Conservation (phyloP, 129 eudicot genomes). For the Flaveria robusta region DNA sequence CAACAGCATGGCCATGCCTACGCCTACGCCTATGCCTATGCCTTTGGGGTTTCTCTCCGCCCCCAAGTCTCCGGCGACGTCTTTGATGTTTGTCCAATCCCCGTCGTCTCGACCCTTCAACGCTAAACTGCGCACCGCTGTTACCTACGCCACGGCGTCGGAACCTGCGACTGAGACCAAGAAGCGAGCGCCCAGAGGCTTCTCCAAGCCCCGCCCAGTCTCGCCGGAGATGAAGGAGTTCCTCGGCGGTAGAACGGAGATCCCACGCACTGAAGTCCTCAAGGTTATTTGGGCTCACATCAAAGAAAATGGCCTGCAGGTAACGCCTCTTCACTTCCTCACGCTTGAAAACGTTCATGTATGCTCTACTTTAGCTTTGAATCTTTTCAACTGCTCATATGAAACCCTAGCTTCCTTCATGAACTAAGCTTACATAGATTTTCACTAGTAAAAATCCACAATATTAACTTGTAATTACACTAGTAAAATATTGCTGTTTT, state of each 20-base stretch:
- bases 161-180: conserved; percentile 35
- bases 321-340: neutral
- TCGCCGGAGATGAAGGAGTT: conserved; percentile 47
- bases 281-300: conserved; percentile 48
- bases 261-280: conserved; percentile 41
- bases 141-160: conserved; percentile 38
- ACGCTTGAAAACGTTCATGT: neutral
- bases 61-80: conserved; percentile 26
- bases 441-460: no score
- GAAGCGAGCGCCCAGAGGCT: conserved; percentile 45
- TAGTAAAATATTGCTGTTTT: neutral
- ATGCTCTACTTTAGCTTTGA: neutral
- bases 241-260: conserved; percentile 43
- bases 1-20: no score
- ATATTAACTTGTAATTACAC: neutral
- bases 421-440: no score
- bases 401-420: neutral
- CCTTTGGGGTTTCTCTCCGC: conserved; percentile 38
- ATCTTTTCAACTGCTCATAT: neutral
- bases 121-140: conserved; percentile 1
- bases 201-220: conserved; percentile 44
- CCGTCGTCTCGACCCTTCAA: conserved; percentile 7
- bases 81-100: neutral
- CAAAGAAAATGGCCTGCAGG: conserved; percentile 42
- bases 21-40: conserved; percentile 35